Evolutionary conservation across 2,329 filamentous ascomycete species (phyloP).

Genomic region (Huntiella omanensis): DNA sequence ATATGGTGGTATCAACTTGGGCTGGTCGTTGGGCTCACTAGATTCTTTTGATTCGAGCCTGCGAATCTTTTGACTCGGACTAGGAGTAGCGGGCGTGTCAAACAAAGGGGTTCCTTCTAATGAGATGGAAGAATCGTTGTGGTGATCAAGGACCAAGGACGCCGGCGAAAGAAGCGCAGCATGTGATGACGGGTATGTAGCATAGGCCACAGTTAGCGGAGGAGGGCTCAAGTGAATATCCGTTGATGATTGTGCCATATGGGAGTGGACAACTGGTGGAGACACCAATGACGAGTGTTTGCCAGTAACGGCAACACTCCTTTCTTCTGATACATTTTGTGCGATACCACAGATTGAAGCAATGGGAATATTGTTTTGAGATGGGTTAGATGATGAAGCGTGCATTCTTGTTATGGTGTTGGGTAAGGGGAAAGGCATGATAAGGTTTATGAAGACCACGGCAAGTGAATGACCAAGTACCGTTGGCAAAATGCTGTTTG

Average conservation of each 20-base stretch:
- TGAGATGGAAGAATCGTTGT: not conserved
- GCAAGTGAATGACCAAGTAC: too few relatives aligned
- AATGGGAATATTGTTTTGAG: not conserved
- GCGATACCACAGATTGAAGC: constrained; percentile 7
- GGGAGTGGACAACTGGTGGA: constrained; percentile 7
- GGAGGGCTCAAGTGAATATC: constrained; percentile 3
- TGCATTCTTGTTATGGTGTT: constrained; percentile 1
- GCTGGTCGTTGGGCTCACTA: not conserved
- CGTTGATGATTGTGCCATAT: constrained; percentile 1
- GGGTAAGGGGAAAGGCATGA: not conserved
- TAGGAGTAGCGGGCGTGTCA: not conserved
- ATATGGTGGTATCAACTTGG: too few relatives aligned
- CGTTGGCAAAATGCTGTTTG: too few relatives aligned
- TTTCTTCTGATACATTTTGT: constrained; percentile 8
- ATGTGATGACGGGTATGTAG: not conserved
- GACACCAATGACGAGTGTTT: constrained; percentile 7
- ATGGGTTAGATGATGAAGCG: not conserved
- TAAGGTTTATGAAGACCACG: not conserved
- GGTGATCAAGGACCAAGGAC: constrained; percentile 5
- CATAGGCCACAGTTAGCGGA: constrained; percentile 1
- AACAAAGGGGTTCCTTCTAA: constrained; percentile 1
- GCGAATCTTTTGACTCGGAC: not conserved
- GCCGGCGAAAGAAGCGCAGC: constrained; percentile 8
- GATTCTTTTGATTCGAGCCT: not conserved
- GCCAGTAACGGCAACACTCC: not conserved